These are phyloP conservation scores for Pythium sukuiense DNA, from an alignment of 352 stramenopile genomes.

Conservation along the genomic window DNA sequence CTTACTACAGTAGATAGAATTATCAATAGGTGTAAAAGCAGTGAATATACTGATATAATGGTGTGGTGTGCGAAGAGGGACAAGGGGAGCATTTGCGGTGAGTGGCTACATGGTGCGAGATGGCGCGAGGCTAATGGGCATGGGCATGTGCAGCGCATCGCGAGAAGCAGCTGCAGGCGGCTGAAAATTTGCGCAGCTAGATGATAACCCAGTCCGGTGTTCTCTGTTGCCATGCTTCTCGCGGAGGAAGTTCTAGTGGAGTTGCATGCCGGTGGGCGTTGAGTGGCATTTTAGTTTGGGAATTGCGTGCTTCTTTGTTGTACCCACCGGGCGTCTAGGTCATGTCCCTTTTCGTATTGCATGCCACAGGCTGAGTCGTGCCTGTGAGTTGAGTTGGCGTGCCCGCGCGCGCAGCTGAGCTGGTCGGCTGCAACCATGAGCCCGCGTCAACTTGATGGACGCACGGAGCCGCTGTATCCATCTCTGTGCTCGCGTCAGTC, in stretches of 20 bases:
- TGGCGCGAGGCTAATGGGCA: neutral
- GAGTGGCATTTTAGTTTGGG: neutral
- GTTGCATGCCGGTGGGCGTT: neutral
- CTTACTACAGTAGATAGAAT: neutral
- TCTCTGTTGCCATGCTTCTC: neutral
- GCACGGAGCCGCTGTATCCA: neutral
- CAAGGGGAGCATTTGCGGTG: neutral
- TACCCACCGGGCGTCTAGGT: neutral
- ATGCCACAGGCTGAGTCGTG: neutral
- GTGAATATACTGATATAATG: neutral
- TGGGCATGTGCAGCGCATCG: neutral
- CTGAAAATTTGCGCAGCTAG: neutral
- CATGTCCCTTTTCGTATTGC: neutral
- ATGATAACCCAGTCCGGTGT: neutral
- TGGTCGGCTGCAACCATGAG: neutral
- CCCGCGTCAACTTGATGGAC: neutral
- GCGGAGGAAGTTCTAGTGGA: neutral
- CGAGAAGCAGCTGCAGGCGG: neutral
- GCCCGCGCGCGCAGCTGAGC: neutral
- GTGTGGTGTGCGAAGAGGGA: neutral
- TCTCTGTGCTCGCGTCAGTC: conserved; percentile 15
- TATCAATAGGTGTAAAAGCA: no score
- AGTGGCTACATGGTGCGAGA: neutral
- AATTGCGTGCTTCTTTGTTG: neutral
- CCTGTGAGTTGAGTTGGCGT: neutral